Base-by-base conservation (phyloP, 768 basidiomycete genomes). In the Russula brevipes region DNA sequence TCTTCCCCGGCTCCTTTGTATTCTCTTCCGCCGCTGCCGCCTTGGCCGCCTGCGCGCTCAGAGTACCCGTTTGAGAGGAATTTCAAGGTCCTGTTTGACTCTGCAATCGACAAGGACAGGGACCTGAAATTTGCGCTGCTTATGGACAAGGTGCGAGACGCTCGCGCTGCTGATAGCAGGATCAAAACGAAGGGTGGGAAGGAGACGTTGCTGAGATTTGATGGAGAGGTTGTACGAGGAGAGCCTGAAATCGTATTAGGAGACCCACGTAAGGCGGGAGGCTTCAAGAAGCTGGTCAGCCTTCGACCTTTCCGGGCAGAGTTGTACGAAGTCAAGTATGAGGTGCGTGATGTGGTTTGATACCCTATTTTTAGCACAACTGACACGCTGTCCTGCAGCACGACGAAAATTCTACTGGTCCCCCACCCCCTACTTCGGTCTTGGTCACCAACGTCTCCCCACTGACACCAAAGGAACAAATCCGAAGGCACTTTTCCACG, bases 381-480 rank as follows among this genome's bases (percentile, higher is more conserved):
- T 65, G 31, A 60, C 57, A 54, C 14, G 54, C 50, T 51, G 17
- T 33, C 33, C 14, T 63, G 19, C 72, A 96, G 92, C 85, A 88
- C 77, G 93, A 95, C 72, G 75, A 76, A 30, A 77, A 89, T 69
- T 90, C 92, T 1, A 78, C 79, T 1, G 85, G 85, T 0, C 81
- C 88, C 0, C 85, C 88, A 12, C 94, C 91, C 0, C 84, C 91
- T 0, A 81, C 82, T 0, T 80, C 85, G 1, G 83, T 98, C 5
- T 81, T 95, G 11, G 75, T 96, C 50, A 81, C 84, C 31, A 82
- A 83, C 60, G 76, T 96, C 51, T 85, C 87, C 1, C 84, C 86
- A 0, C 76, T 97, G 33, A 88, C 87, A 2, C 82, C 91, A 1
- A 82, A 81, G 47, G 75, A 80, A 39, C 77, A 82, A 44, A 83